These are phyloP conservation scores for Populus alba DNA, from an alignment of 345 rosid genomes.

Conservation along the genomic window DNA sequence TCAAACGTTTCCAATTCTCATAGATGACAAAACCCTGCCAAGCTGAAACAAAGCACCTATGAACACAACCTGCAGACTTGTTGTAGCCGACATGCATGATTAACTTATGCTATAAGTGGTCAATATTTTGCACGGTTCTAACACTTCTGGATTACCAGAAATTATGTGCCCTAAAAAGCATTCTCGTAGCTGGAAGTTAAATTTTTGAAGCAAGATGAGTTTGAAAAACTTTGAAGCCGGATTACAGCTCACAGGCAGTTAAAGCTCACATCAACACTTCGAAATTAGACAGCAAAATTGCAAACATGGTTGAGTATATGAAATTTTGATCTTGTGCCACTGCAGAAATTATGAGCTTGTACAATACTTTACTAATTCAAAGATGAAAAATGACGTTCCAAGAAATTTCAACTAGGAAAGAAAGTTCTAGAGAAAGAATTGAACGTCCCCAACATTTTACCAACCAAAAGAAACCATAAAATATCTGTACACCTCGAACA, in stretches of 20 bases:
- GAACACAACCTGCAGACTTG: neutral
- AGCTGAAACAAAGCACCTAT: neutral
- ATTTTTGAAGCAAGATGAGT: neutral
- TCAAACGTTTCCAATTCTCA: no score
- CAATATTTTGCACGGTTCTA: neutral
- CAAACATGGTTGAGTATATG: neutral
- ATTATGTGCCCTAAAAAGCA: neutral
- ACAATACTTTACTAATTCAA: neutral
- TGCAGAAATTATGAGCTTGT: neutral
- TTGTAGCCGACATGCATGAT: neutral
- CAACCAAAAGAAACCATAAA: neutral
- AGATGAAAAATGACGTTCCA: neutral
- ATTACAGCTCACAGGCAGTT: neutral
- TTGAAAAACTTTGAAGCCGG: neutral
- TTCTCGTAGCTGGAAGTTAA: neutral
- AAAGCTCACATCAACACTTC: neutral
- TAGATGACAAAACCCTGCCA: neutral
- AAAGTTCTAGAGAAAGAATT: neutral
- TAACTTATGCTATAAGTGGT: neutral
- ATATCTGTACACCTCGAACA: neutral
- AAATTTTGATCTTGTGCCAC: neutral
- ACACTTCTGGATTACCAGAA: neutral
- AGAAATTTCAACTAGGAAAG: neutral
- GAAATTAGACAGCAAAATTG: neutral
- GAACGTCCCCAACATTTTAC: neutral